phyloP scores from a whole-genome alignment of 257 asterid species.

The Capsicum rhomboideum region DNA sequence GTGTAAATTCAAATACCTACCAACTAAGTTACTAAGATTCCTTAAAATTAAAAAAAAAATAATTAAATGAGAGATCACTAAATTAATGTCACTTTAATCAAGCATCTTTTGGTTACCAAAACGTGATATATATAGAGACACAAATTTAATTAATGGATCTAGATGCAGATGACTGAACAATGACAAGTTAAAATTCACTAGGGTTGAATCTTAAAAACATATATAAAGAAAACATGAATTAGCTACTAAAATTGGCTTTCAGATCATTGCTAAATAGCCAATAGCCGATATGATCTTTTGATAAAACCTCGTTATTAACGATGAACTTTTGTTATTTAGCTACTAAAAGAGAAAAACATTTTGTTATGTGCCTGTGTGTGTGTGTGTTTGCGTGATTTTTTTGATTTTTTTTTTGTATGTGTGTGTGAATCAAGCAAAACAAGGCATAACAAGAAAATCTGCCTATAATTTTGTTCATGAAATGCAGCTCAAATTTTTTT shows the following conservation, averaged over 20 bases:
- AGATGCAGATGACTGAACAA: no score
- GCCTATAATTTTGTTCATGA: not conserved
- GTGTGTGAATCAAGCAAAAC: not conserved
- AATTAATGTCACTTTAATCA: not conserved
- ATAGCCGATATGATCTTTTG: not conserved
- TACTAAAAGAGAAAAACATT: not conserved
- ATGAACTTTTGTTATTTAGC: not conserved
- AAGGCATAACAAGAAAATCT: not conserved
- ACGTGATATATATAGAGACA: no score
- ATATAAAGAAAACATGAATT: no score
- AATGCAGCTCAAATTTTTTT: not conserved
- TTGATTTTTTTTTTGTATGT: no score
- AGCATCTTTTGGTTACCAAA: not conserved
- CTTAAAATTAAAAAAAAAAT: not conserved
- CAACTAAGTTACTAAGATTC: no score
- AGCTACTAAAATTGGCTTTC: no score
- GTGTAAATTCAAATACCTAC: no score
- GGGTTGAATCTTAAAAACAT: not conserved
- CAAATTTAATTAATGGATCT: no score
- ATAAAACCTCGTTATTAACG: not conserved
- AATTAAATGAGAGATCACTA: not conserved
- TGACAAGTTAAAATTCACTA: not conserved
- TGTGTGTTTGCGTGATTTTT: no score
- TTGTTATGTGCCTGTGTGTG: not conserved
- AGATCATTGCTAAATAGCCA: no score